These are phyloP conservation scores for Gnomoniopsis sp. DNA, from an alignment of 2,329 filamentous ascomycete species.

Conservation along the genomic window DNA sequence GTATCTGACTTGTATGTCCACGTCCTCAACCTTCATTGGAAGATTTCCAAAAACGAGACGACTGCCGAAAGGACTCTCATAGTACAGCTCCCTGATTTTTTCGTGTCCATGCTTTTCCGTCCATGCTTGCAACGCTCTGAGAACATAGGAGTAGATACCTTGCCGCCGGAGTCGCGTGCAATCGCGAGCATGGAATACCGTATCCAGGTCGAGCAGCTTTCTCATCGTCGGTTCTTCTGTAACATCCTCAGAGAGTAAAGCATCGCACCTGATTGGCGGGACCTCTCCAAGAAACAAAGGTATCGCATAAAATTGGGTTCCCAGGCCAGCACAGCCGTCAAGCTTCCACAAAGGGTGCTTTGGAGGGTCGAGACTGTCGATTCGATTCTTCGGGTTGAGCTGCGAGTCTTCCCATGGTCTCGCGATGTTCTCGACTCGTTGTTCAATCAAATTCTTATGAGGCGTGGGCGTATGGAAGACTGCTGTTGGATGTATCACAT, in stretches of 20 bases:
- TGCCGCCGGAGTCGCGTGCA: conserved; percentile 42
- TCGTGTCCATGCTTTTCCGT: conserved; percentile 31
- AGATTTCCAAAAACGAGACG: conserved; percentile 53
- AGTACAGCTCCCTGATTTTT: conserved; percentile 36
- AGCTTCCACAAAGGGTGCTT: conserved; percentile 51
- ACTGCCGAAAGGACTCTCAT: conserved; percentile 53
- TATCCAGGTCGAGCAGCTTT: conserved; percentile 44
- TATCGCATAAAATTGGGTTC: conserved; percentile 55
- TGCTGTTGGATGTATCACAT: conserved; percentile 57
- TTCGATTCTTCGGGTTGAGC: conserved; percentile 59
- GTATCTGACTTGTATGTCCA: conserved; percentile 43
- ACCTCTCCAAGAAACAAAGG: conserved; percentile 46
- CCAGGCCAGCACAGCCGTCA: conserved; percentile 54
- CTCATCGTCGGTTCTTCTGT: conserved; percentile 39
- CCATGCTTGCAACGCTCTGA: conserved; percentile 53
- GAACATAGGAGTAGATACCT: conserved; percentile 50
- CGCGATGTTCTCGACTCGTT: not conserved
- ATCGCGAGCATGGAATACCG: conserved; percentile 55
- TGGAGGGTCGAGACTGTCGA: conserved; percentile 50
- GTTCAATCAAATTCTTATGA: not conserved
- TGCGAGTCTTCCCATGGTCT: conserved; percentile 43
- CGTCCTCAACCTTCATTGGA: conserved; percentile 42
- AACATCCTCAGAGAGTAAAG: conserved; percentile 52
- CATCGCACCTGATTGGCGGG: conserved; percentile 53
- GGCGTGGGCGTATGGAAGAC: conserved; percentile 3